A percentile compares a stretch with the other conserved stretches of the same genome.
phyloP scores from a whole-genome alignment of 148 eudicot species.

The Camellia sinensis region DNA sequence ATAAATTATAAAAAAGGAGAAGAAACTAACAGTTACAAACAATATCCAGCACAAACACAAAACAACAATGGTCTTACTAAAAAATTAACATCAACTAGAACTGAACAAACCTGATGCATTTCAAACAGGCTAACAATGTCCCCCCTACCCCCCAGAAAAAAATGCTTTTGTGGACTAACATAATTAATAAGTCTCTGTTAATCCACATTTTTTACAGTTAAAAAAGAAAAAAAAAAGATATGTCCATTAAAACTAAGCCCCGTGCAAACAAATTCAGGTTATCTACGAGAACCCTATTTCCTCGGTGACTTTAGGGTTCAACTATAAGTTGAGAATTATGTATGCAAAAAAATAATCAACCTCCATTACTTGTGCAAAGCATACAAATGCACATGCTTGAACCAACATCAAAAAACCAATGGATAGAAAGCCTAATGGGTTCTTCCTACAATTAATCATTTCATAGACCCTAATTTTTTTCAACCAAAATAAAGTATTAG shows the following conservation, averaged over 20 bases:
- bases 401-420: not conserved
- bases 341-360: not conserved
- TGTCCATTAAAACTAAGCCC: not conserved
- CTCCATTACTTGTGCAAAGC: not conserved
- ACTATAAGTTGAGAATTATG: not conserved
- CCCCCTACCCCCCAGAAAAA: too few species aligned
- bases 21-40: not conserved
- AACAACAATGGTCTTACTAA: too few species aligned
- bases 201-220: too few species aligned
- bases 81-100: too few species aligned
- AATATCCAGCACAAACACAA: too few species aligned
- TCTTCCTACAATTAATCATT: not conserved
- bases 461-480: not conserved
- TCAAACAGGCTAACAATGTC: too few species aligned
- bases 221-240: not conserved
- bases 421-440: not conserved
- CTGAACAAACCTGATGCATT: too few species aligned
- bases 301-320: not conserved
- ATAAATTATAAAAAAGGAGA: not conserved
- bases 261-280: not conserved
- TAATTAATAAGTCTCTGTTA: too few species aligned
- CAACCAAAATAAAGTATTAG: not conserved
- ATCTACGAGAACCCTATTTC: not conserved
- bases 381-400: not conserved
- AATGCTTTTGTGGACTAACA: not conserved